Percentiles rank a stretch among this genome's conserved stretches.
Conservation (phyloP, 2,329 filamentous ascomycete species). For the Diaporthe velutina region DNA sequence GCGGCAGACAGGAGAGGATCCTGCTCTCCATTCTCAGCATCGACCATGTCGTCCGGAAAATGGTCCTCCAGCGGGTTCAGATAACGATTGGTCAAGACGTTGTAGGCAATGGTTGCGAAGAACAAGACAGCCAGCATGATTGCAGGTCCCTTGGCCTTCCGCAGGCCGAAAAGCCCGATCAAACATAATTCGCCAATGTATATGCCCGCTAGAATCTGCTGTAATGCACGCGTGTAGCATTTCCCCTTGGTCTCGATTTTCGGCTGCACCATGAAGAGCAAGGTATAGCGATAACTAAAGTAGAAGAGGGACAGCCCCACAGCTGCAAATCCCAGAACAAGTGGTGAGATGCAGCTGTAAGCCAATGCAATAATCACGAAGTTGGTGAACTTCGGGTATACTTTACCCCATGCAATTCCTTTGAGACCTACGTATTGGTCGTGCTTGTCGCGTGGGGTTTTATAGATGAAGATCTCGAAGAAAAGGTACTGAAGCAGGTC, state of each 20-base stretch:
- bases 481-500: constrained; percentile 61
- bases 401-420: constrained; percentile 81
- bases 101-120: constrained; percentile 31
- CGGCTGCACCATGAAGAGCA: constrained; percentile 84
- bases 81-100: constrained; percentile 36
- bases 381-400: constrained; percentile 81
- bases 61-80: constrained; percentile 39
- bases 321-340: constrained; percentile 85
- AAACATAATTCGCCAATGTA: constrained; percentile 86
- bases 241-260: constrained; percentile 88
- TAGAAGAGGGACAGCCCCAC: constrained; percentile 85
- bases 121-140: constrained; percentile 33
- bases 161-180: constrained; percentile 82
- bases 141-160: constrained; percentile 38
- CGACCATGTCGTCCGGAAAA: constrained; percentile 31
- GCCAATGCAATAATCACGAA: constrained; percentile 80
- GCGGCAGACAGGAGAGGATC: constrained; percentile 34
- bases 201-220: constrained; percentile 85
- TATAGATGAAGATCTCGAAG: constrained; percentile 78
- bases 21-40: constrained; percentile 27
- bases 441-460: constrained; percentile 83
- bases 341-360: constrained; percentile 86
- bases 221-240: constrained; percentile 87
- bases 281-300: constrained; percentile 86
- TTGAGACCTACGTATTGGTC: constrained; percentile 77